Conservation (phyloP, 75 land plant species). For the Chamaecyparis obtusa region DNA sequence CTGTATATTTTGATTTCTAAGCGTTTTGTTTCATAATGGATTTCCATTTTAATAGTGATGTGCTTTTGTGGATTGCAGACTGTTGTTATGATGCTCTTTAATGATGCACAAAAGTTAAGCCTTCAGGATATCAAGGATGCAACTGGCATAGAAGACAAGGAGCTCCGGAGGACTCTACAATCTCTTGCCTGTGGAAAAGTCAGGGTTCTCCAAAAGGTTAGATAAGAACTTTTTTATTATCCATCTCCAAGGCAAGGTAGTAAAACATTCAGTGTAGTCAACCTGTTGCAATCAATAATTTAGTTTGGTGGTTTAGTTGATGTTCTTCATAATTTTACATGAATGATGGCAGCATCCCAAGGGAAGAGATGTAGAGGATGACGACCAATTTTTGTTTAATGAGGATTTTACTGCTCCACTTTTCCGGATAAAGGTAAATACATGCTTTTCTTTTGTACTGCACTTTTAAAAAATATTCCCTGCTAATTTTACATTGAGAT, state of each 20-base stretch:
- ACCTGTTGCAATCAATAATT: background rate
- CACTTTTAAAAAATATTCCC: background rate
- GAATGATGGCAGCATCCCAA: conserved; percentile 66
- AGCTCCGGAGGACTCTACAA: conserved; percentile 93
- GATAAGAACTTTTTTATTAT: background rate
- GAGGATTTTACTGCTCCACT: conserved; percentile 94
- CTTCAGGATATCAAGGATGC: conserved; percentile 97
- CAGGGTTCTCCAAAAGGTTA: conserved; percentile 94
- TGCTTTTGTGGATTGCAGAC: conserved; percentile 46
- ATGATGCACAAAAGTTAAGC: conserved; percentile 77
- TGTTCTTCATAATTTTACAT: conserved; percentile 6
- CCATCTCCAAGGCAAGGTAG: background rate
- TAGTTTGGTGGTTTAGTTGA: background rate
- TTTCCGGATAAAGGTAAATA: conserved; percentile 85
- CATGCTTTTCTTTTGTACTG: background rate
- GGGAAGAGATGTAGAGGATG: conserved; percentile 96
- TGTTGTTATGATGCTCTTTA: conserved; percentile 97
- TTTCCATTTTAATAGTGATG: background rate
- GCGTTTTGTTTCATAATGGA: background rate
- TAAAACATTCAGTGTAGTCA: background rate
- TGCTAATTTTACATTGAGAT: background rate
- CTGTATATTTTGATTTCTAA: conserved; percentile 5
- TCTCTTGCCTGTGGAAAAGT: conserved; percentile 99
- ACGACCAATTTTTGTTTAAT: conserved; percentile 87
- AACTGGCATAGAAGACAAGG: conserved; percentile 97